Evolutionary conservation across 2,329 filamentous ascomycete species (phyloP), one percentile per base, ranked within the genome.

Genomic region (Dryadomyces quercivorus): DNA sequence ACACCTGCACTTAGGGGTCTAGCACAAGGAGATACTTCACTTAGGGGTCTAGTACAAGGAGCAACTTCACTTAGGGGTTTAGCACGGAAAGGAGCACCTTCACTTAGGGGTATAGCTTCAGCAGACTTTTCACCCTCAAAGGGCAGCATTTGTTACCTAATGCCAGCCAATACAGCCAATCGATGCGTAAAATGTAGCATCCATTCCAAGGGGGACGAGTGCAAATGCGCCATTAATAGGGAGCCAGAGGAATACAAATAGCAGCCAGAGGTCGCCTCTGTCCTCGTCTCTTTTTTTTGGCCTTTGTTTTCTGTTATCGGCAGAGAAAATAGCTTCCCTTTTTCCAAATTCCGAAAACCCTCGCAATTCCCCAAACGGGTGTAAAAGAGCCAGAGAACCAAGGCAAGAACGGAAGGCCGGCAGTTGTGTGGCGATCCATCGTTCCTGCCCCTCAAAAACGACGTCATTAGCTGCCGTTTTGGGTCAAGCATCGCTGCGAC

Each of bases 101-200:
- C 58, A 59, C 56, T 60, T 60, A 61, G 59, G 58, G 58, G 59
- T 50, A 55, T 59, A 59, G 58, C 54, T 51, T 44, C 47, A 45
- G 42, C 26, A 21, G 38, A 3, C 10, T 18, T 34, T 31, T 21
- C 20, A 20, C 20, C 45, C 1, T 3, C 12, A n/a, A 38, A 7
- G 15, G 9, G 20, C 20, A 36, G 43, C 18, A 8, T 7, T 5
- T n/a, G 43, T 56, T 56, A 56, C 54, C 54, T 56, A 56, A 56
- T 56, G 36, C 45, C 45, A 18, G 45, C n/a, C 3, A 9, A 26
- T n/a, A 16, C 36, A 16, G 36, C 36, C 36, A 40, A 40, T 16
- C 36, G 36, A 40, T 12, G 15, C 36, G 36, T 13, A 40, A 40
- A 40, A 40, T 12, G 36, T 40, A 16, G 36, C 13, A 38, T 46